Percentiles rank a stretch among this genome's conserved stretches.
Conservation (phyloP, 129 eudicot species). For the Flaveria bidentis region DNA sequence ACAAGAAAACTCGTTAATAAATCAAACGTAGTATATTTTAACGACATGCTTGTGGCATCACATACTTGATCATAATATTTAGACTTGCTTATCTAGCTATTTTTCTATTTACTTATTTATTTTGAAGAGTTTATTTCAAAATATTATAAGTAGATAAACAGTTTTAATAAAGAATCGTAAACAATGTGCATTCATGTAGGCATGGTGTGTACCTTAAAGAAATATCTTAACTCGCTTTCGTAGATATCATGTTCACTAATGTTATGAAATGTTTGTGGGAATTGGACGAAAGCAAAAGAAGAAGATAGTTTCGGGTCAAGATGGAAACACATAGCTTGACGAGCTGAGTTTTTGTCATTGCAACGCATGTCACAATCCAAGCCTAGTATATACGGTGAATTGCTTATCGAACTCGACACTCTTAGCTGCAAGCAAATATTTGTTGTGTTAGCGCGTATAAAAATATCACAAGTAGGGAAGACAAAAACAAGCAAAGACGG, state of each 20-base stretch:
- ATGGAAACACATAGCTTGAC: constrained; percentile 84
- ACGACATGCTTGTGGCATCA: not conserved
- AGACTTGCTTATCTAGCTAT: too few species aligned
- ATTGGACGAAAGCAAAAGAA: constrained; percentile 58
- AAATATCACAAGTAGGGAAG: too few species aligned
- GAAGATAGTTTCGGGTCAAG: constrained; percentile 54
- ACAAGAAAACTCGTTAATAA: not conserved
- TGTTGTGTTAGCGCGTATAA: too few species aligned
- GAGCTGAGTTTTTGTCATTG: constrained; percentile 64
- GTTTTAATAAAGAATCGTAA: constrained; percentile 46
- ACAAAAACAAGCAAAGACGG: too few species aligned
- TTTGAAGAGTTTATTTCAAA: too few species aligned
- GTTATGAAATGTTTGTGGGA: constrained; percentile 56
- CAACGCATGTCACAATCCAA: constrained; percentile 77
- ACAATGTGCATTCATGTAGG: too few species aligned
- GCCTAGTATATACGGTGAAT: constrained; percentile 51
- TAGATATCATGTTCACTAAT: constrained; percentile 53
- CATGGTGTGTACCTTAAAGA: constrained; percentile 39
- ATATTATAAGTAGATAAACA: not conserved
- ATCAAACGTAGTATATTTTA: too few species aligned
- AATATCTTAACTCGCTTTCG: constrained; percentile 37
- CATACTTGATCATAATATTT: too few species aligned
- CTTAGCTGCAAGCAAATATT: constrained; percentile 51
- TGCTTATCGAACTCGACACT: constrained; percentile 65
- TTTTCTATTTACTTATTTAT: too few species aligned